A percentile compares a stretch with the other conserved stretches of the same genome.
Evolutionary conservation across 2,329 filamentous ascomycete genomes (phyloP).

Genomic region (Trichophyton simii): DNA sequence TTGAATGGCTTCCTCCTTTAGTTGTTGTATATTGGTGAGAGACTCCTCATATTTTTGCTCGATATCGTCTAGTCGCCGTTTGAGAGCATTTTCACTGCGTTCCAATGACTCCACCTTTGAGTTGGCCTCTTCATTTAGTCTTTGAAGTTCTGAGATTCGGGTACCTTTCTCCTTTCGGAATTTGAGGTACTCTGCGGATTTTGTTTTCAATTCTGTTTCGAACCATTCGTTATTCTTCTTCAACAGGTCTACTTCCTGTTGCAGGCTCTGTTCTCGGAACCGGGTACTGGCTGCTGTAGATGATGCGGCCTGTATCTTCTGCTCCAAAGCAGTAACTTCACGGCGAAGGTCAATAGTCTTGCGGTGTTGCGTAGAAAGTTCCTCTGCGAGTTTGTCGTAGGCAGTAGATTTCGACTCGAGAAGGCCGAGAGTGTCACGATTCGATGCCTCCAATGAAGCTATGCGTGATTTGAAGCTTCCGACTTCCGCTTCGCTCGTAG

Average conservation of each 20-base stretch:
- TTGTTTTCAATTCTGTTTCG: constrained; percentile 80
- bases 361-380: constrained; percentile 77
- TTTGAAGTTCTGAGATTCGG: constrained; percentile 75
- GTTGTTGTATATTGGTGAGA: constrained; percentile 66
- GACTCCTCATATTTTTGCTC: constrained; percentile 79
- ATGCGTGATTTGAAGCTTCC: constrained; percentile 72
- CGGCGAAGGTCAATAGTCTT: constrained; percentile 74
- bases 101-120: constrained; percentile 65
- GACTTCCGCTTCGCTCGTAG: constrained; percentile 53
- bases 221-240: constrained; percentile 90
- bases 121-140: constrained; percentile 72
- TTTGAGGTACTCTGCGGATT: constrained; percentile 73
- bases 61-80: constrained; percentile 68
- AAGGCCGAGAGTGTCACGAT: constrained; percentile 76
- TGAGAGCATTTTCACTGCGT: constrained; percentile 66
- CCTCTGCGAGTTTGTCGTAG: constrained; percentile 72
- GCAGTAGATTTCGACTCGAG: constrained; percentile 81
- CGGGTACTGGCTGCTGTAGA: constrained; percentile 68
- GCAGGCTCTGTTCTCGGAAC: constrained; percentile 78
- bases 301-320: constrained; percentile 69
- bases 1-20: constrained; percentile 69
- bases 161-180: constrained; percentile 91
- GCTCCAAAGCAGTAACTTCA: constrained; percentile 69
- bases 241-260: constrained; percentile 79
- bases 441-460: constrained; percentile 74